Base-by-base conservation (phyloP, 1,284 basidiomycete genomes). In the Moniliella sp. region DNA sequence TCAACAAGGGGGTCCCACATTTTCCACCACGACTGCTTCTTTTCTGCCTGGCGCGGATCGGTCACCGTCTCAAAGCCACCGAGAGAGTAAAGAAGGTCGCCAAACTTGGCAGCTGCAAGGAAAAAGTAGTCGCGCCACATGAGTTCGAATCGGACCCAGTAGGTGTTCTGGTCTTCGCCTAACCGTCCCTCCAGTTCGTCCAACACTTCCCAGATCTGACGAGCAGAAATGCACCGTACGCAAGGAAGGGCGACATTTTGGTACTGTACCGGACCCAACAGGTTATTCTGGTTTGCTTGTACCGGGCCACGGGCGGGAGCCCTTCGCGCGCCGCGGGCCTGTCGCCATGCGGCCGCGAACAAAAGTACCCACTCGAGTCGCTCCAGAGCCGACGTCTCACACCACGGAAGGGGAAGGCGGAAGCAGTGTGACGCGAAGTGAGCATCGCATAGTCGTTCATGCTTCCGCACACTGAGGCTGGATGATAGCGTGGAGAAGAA, bases 241-340 rank as follows among this genome's bases (percentile, higher is more conserved):
- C 60, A 19, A 71, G 56, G 58, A 67, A 69, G 0, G 64, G 63
- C 1, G 67, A 66, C 36, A 70, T 63, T 43, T 71, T 70, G 28
- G 68, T 70, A 30, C 64, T 66, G 49, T 68, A 70, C 12, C 69
- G 50, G n/a, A n/a, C n/a, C n/a, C n/a, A n/a, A n/a, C n/a, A n/a
- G n/a, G n/a, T n/a, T n/a, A n/a, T n/a, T n/a, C n/a, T n/a, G 3
- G 69, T 70, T 43, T 65, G 61, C 56, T 70, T 70, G 62, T 71
- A 71, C 16, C 47, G 48, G 13, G 48, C 59, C 17, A 57, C 61
- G 3, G 60, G 58, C 5, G 62, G 59, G 11, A 48, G 15, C 57
- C 36, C 4, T 57, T 46, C 45, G n/a, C n/a, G n/a, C n/a, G n/a
- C n/a, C n/a, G n/a, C n/a, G n/a, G n/a, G n/a, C n/a, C n/a, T n/a